Conservation (phyloP, 2,329 filamentous ascomycete genomes). For the Fusarium udum region DNA sequence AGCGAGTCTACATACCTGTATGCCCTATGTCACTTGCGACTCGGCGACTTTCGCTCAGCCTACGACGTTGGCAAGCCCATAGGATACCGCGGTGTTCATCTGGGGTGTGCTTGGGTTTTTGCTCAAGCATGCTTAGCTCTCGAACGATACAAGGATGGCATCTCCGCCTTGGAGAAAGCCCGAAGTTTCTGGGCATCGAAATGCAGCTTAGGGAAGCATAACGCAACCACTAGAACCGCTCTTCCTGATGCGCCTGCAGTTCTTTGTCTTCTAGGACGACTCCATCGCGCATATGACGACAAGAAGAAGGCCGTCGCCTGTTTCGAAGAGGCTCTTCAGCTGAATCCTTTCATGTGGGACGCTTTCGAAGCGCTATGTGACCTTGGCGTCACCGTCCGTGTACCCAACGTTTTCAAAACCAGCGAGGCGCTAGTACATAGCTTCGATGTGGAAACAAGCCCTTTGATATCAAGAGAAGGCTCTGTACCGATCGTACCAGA, state of each 20-base stretch:
- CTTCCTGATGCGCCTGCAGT: slow-evolving; percentile 85
- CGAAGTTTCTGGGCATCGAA: slow-evolving; percentile 78
- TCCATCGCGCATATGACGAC: slow-evolving; percentile 84
- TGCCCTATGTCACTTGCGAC: slow-evolving; percentile 83
- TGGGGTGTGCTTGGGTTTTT: slow-evolving; percentile 91
- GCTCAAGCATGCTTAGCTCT: slow-evolving; percentile 87
- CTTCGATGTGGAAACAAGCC: slow-evolving; percentile 52
- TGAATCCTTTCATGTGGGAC: slow-evolving; percentile 98
- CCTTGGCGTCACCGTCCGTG: slow-evolving; percentile 81
- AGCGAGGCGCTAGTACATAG: slow-evolving; percentile 63
- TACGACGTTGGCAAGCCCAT: slow-evolving; percentile 81
- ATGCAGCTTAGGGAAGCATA: slow-evolving; percentile 84
- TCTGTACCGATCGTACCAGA: slow-evolving; percentile 50
- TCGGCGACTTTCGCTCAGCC: slow-evolving; percentile 84
- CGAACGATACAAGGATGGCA: slow-evolving; percentile 82
- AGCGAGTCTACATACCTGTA: slow-evolving; percentile 85
- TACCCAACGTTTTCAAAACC: slow-evolving; percentile 86
- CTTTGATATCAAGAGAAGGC: slow-evolving; percentile 50
- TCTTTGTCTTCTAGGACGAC: slow-evolving; percentile 84
- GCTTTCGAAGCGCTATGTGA: slow-evolving; percentile 91
- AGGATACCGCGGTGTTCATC: slow-evolving; percentile 75
- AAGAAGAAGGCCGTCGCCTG: slow-evolving; percentile 84
- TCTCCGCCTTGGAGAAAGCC: slow-evolving; percentile 83
- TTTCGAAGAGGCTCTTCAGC: slow-evolving; percentile 87
- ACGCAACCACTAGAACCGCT: slow-evolving; percentile 76